Base-by-base conservation (phyloP, 331 rosid species). In the Acacia concinna region DNA sequence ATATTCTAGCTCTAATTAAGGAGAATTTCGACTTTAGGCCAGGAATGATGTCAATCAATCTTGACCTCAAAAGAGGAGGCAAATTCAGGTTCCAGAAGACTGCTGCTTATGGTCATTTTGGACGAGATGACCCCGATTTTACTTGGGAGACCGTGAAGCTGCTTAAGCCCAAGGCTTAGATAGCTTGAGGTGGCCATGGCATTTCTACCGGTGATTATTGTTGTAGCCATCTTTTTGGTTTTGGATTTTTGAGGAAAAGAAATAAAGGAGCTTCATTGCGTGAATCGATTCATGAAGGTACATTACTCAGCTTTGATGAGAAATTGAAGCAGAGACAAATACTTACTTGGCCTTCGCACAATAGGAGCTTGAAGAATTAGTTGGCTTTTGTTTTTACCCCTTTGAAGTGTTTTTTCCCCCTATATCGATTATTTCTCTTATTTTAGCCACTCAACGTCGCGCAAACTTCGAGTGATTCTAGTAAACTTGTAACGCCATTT, bases 31-130 rank as follows among this genome's bases (percentile, higher is more conserved):
- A 93, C 62, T 93, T 91, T 31, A 89, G 98, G 92, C 98, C 94
- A 5, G 97, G 98, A 46, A 91, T 93, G 97, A 93, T 93, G 25
- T 81, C 97, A 78, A 90, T 87, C 83, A 79, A 91, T 68, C 98
- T 93, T 75, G 98, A 93, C 46, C 86, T 93, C 87, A 86, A 72
- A 83, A 81, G 97, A 83, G 97, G 98, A 64, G 94, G 98, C 73
- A 91, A 91, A 17, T 87, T 83, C 76, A 88, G 98, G 90, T 93
- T 83, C 85, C 97, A 89, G 84, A 93, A 93, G 80, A 91, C 97
- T 35, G 97, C 98, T 74, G 98, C 98, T 71, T 93, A 93, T 77
- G 97, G 98, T 11, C 98, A 93, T 85, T 93, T 93, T 18, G 98
- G 98, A 69, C 86, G 97, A 3, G 97, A 93, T 0, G 97, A 91